Percentiles rank a stretch among this genome's conserved stretches.
Conservation (phyloP, 495 filamentous ascomycete species). For the Coniosporium apollinis region DNA sequence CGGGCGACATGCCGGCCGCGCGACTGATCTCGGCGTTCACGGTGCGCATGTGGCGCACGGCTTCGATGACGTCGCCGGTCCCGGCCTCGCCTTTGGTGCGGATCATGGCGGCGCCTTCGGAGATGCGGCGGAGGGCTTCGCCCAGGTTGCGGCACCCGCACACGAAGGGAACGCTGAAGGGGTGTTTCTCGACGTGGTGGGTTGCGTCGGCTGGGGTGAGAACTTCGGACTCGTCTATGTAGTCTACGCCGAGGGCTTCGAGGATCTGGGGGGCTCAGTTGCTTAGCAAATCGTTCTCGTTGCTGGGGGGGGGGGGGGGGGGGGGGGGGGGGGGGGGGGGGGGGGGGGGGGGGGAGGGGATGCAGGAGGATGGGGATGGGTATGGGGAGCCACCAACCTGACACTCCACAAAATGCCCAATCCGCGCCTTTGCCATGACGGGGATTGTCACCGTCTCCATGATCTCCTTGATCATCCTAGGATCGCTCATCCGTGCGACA, state of each 20-base stretch:
- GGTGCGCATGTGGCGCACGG: conserved; percentile 87
- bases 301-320: background rate
- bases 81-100: conserved; percentile 96
- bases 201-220: conserved; percentile 83
- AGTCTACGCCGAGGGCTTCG: conserved; percentile 86
- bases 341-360: background rate
- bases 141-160: conserved; percentile 93
- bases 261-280: conserved; percentile 48
- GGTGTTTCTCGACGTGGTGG: conserved; percentile 81
- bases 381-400: conserved; percentile 39
- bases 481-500: conserved; percentile 95
- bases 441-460: conserved; percentile 95
- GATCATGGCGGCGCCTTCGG: conserved; percentile 96
- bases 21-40: conserved; percentile 70
- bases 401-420: conserved; percentile 95
- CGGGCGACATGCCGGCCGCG: conserved; percentile 43
- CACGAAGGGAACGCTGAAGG: conserved; percentile 78
- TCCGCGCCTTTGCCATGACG: conserved; percentile 98
- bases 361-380: too few relatives aligned
- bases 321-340: background rate
- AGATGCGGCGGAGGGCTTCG: conserved; percentile 81
- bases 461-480: conserved; percentile 87
- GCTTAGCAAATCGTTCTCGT: conserved; percentile 1
- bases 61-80: conserved; percentile 96
- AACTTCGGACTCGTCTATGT: conserved; percentile 95